These are phyloP conservation scores for Luffa acutangula DNA, from an alignment of 306 rosid genomes.

Conservation along the genomic window DNA sequence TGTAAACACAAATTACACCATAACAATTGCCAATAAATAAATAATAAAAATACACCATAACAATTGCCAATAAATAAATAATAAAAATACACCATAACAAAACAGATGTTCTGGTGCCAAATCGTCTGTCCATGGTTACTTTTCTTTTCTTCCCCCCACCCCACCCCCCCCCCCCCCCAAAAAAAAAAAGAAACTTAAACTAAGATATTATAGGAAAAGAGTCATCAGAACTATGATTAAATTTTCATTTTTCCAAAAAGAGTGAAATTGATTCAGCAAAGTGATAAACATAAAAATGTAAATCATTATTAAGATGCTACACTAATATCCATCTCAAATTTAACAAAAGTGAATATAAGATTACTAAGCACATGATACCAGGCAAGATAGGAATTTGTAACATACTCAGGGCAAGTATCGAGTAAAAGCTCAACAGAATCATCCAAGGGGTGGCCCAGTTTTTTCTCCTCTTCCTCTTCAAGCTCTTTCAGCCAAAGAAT, in stretches of 20 bases:
- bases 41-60: not conserved
- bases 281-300: not conserved
- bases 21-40: too few species aligned
- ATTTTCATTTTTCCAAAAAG: not conserved
- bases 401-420: slow-evolving; percentile 74
- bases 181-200: not conserved
- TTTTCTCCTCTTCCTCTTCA: slow-evolving; percentile 79
- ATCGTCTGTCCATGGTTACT: not conserved
- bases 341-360: not conserved
- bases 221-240: not conserved
- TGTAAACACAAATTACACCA: not conserved
- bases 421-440: slow-evolving; percentile 87
- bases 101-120: not conserved
- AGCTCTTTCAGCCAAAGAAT: slow-evolving; percentile 88
- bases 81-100: not conserved
- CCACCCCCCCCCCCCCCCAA: too few species aligned
- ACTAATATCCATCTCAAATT: not conserved
- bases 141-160: too few species aligned
- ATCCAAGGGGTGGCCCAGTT: slow-evolving; percentile 66
- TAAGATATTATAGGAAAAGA: not conserved
- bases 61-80: too few species aligned
- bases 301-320: not conserved
- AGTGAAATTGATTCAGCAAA: not conserved
- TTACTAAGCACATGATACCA: not conserved
- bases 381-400: not conserved